Evolutionary conservation across 345 rosid species (phyloP).

Genomic region (Salix dunnii): DNA sequence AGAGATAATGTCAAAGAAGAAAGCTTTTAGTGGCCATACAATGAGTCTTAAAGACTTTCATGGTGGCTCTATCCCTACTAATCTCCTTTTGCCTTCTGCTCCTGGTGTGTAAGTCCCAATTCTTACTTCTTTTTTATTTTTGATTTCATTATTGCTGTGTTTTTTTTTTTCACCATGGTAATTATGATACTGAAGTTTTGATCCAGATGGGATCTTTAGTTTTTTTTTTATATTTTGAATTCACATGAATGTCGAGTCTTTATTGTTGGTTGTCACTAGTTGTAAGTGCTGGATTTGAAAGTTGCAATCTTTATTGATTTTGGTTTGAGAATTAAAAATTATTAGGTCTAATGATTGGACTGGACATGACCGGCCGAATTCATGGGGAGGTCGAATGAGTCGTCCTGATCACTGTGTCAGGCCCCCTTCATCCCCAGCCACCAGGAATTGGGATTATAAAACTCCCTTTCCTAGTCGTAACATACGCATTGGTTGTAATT

Average conservation of each 20-base stretch:
- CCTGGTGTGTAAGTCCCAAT: slow-evolving; percentile 70
- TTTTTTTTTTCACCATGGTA: neutral
- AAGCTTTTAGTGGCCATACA: slow-evolving; percentile 59
- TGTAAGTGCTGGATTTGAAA: slow-evolving; percentile 15
- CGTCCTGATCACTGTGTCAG: slow-evolving; percentile 58
- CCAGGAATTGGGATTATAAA: slow-evolving; percentile 69
- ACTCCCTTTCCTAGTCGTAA: slow-evolving; percentile 55
- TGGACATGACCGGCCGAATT: slow-evolving; percentile 46
- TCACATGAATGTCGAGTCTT: neutral
- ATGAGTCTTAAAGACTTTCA: slow-evolving; percentile 93
- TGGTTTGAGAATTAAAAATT: slow-evolving; percentile 30
- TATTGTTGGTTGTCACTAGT: neutral
- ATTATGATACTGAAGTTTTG: neutral
- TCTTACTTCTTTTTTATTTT: neutral
- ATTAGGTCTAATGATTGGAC: slow-evolving; percentile 54
- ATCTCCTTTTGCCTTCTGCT: slow-evolving; percentile 86
- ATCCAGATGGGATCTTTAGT: neutral
- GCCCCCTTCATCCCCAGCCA: slow-evolving; percentile 57
- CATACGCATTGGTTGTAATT: slow-evolving; percentile 59
- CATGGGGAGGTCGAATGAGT: slow-evolving; percentile 57
- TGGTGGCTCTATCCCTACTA: slow-evolving; percentile 85
- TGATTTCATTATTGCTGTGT: neutral
- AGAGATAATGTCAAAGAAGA: slow-evolving; percentile 81
- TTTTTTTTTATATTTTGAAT: no score
- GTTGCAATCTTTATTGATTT: slow-evolving; percentile 18